Percentiles rank a stretch among this genome's conserved stretches.
phyloP scores from a whole-genome alignment of 2,329 filamentous ascomycete species.

The Paraphoma sp. region DNA sequence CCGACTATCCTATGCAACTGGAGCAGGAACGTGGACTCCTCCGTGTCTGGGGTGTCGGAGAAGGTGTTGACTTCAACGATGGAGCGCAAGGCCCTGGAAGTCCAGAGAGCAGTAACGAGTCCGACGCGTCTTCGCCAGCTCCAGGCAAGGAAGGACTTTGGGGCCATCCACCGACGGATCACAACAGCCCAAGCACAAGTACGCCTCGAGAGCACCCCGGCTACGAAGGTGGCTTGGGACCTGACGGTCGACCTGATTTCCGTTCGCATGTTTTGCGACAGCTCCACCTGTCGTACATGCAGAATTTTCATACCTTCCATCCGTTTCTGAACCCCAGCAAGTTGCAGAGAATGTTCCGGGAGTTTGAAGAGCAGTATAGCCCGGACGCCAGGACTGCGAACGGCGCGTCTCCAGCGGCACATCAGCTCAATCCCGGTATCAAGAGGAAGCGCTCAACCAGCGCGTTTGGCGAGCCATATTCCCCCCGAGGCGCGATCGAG shows the following conservation, averaged over 20 bases:
- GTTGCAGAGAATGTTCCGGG: constrained; percentile 61
- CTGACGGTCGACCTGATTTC: constrained; percentile 61
- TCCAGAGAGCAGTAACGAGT: constrained; percentile 45
- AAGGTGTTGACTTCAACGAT: constrained; percentile 69
- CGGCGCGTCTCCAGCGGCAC: constrained; percentile 31
- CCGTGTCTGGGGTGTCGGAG: constrained; percentile 78
- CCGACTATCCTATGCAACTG: constrained; percentile 74
- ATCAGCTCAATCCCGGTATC: constrained; percentile 32
- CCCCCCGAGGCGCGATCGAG: constrained; percentile 31
- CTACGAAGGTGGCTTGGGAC: constrained; percentile 58
- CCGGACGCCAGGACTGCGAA: constrained; percentile 30
- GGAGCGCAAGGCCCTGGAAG: constrained; percentile 47
- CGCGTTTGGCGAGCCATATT: constrained; percentile 32
- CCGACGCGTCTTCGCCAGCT: constrained; percentile 49
- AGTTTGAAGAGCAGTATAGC: constrained; percentile 46
- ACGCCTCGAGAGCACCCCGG: constrained; percentile 43
- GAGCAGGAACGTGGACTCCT: constrained; percentile 78
- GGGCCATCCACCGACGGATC: constrained; percentile 56
- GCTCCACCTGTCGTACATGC: constrained; percentile 63
- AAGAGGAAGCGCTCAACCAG: constrained; percentile 46
- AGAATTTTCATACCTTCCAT: constrained; percentile 68
- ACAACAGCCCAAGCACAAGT: constrained; percentile 37
- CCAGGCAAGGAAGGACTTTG: constrained; percentile 57
- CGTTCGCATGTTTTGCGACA: constrained; percentile 58
- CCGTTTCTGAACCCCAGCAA: constrained; percentile 66